A percentile compares a stretch with the other conserved stretches of the same genome.
Evolutionary conservation across 73 alveolate genomes (phyloP).

Genomic region (Breviolum minutum): DNA sequence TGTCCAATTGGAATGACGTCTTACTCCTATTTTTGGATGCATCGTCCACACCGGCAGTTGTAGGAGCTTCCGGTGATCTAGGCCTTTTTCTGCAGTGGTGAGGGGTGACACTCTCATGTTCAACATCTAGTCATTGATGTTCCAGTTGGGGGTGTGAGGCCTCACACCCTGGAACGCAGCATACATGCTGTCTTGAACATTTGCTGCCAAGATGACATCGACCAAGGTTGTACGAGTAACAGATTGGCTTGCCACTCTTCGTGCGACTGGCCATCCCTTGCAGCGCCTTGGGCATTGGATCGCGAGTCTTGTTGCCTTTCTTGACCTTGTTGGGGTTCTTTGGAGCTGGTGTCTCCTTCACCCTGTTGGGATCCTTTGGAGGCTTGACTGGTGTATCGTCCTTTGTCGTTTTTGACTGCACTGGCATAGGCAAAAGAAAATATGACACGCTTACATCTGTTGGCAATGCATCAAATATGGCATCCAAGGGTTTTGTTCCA

Average conservation of each 20-base stretch:
- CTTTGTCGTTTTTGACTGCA: not conserved
- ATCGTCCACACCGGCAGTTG: too few relatives aligned
- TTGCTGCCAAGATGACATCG: not conserved
- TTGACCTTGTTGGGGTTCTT: not conserved
- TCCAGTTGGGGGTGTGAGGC: not conserved
- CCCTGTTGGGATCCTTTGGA: too few relatives aligned
- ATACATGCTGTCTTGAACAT: not conserved
- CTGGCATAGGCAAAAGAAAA: not conserved
- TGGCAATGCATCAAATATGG: not conserved
- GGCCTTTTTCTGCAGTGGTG: not conserved
- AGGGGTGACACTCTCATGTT: not conserved
- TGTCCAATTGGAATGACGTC: not conserved
- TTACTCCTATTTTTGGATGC: too few relatives aligned
- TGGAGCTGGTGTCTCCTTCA: not conserved
- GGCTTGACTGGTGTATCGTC: not conserved
- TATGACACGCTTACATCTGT: not conserved
- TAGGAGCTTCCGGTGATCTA: too few relatives aligned
- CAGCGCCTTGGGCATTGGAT: not conserved
- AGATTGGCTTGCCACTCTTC: not conserved
- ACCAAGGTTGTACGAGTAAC: not conserved
- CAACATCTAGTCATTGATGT: not conserved
- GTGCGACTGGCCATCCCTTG: not conserved
- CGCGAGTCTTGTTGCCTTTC: too few relatives aligned
- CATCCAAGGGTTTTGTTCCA: not conserved
- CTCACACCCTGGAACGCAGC: not conserved